phyloP scores from a whole-genome alignment of 2,329 filamentous ascomycete genomes.

The Torrubiellomyces zombiae region DNA sequence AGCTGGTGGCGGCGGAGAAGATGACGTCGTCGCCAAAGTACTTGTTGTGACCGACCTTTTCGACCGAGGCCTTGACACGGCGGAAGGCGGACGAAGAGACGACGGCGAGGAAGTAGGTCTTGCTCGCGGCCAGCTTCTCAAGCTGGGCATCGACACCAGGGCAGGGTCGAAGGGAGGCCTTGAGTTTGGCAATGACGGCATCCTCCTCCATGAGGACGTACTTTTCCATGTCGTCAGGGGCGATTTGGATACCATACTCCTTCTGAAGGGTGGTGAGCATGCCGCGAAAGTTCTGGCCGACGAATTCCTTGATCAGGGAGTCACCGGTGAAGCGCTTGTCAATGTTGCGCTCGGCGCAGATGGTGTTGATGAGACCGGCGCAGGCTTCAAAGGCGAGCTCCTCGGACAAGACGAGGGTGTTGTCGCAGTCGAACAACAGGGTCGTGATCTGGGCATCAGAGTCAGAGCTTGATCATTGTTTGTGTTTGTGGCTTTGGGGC shows the following conservation, averaged over 20 bases:
- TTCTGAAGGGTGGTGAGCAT: constrained; percentile 67
- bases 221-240: constrained; percentile 47
- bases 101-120: constrained; percentile 59
- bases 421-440: constrained; percentile 67
- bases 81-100: constrained; percentile 68
- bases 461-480: constrained; percentile 4
- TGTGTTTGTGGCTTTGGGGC: background rate
- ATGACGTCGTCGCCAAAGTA: constrained; percentile 63
- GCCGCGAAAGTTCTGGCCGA: constrained; percentile 87
- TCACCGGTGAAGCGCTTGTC: constrained; percentile 58
- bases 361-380: constrained; percentile 75
- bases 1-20: constrained; percentile 67
- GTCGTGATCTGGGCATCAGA: constrained; percentile 36
- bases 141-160: constrained; percentile 51
- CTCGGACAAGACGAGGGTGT: constrained; percentile 87
- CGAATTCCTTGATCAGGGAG: constrained; percentile 68
- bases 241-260: constrained; percentile 58
- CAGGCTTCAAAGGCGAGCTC: constrained; percentile 83
- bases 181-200: constrained; percentile 66
- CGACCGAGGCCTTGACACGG: constrained; percentile 60
- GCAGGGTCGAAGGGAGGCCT: constrained; percentile 50
- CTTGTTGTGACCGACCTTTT: constrained; percentile 63
- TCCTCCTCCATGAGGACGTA: constrained; percentile 70
- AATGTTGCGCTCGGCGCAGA: constrained; percentile 51
- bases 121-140: constrained; percentile 39